Evolutionary conservation across 768 basidiomycete species (phyloP).

Genomic region (Macrolepiota dolichaula): DNA sequence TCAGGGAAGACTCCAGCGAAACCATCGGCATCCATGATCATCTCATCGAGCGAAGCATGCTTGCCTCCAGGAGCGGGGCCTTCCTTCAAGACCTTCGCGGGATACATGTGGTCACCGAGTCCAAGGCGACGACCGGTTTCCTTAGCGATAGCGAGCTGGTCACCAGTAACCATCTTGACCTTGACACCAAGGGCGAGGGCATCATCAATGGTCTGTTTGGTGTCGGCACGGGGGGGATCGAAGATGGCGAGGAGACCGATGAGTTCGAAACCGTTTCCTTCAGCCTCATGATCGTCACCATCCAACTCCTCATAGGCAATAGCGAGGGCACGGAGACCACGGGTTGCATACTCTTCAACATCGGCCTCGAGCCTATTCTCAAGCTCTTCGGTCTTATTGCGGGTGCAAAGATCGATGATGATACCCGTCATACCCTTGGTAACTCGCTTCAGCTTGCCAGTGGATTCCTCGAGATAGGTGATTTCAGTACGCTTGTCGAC

Average conservation of each 20-base stretch:
- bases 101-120: conserved; percentile 99
- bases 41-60: conserved; percentile 85
- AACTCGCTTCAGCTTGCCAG: conserved; percentile 94
- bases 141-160: conserved; percentile 99
- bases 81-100: conserved; percentile 95
- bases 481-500: conserved; percentile 99
- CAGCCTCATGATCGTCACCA: conserved; percentile 74
- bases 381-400: conserved; percentile 92
- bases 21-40: conserved; percentile 99
- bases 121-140: conserved; percentile 98
- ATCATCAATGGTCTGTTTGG: conserved; percentile 99
- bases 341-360: conserved; percentile 91
- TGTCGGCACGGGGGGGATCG: conserved; percentile 96
- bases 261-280: conserved; percentile 96
- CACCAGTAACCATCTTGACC: conserved; percentile 99
- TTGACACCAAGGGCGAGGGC: conserved; percentile 93
- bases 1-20: conserved; percentile 99
- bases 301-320: conserved; percentile 94
- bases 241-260: conserved; percentile 97
- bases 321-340: conserved; percentile 97
- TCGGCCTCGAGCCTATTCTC: conserved; percentile 91
- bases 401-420: conserved; percentile 94
- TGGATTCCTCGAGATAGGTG: conserved; percentile 90
- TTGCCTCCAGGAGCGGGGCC: conserved; percentile 88
- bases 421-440: conserved; percentile 99